Evolutionary conservation across 805 yeast species (phyloP), one percentile per base, ranked within the genome.

Genomic region (Metschnikowia continentalis): DNA sequence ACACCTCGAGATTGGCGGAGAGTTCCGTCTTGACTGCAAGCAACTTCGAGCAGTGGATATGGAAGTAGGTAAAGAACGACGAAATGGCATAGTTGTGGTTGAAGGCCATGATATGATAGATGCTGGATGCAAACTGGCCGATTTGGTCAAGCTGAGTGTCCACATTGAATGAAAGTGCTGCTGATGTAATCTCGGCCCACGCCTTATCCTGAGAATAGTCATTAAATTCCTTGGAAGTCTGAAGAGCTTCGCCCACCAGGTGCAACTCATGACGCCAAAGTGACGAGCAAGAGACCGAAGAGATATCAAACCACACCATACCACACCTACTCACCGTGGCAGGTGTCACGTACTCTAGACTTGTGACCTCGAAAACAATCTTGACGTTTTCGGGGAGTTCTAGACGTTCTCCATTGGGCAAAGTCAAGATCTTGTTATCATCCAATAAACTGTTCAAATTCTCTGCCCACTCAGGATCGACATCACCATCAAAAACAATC

Each of bases 321-420:
- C 96, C 96, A 74, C 97, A 91, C 64, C 98, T 79, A 66, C 94
- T 88, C 22, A 92, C 79, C 0, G 98, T 92, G 0, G 98, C 98
- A 0, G 89, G 89, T 0, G 98, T 92, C 0, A 96, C 87, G 56
- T 79, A 71, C 2, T 69, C 64, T 47, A 92, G 66, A 42, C 66
- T 74, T 44, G 85, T 86, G 3, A 88, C 89, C 62, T 92, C 98
- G 69, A 92, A 90, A 0, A 90, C 58, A 11, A 92, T 62, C 20
- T 80, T 75, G 3, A 89, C 76, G 56, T 85, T 84, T 0, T 68
- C 58, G 0, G 96, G 90, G 1, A 92, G 66, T 1, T 77, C 70
- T 6, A 92, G 62, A 20, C 97, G 78, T 63, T 92, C 98, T 37
- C 98, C 98, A 61, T 83, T 90, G 0, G 98, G 94, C 8, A 92